A percentile compares a stretch with the other conserved stretches of the same genome.
Evolutionary conservation across 2,329 filamentous ascomycete genomes (phyloP).

Genomic region (Ophiocordyceps robertsii): DNA sequence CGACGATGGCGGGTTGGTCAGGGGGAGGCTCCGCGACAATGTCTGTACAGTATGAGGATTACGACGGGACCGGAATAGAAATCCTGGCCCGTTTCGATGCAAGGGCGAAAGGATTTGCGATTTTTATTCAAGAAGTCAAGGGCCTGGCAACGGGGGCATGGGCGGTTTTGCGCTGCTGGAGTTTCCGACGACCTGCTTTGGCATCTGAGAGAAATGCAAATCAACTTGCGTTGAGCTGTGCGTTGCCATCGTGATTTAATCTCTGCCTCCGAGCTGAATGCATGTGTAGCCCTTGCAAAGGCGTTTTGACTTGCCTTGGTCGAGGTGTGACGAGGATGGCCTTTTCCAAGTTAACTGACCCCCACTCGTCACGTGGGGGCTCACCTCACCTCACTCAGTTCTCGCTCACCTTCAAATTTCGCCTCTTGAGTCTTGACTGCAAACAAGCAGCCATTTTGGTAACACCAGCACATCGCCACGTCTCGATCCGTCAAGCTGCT

Average conservation of each 20-base stretch:
- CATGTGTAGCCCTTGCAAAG: too few species aligned
- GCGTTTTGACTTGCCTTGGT: too few species aligned
- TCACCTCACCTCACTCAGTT: too few species aligned
- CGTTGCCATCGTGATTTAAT: not conserved
- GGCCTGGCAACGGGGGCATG: too few species aligned
- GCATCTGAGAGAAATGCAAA: conserved; percentile 8
- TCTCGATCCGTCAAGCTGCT: not conserved
- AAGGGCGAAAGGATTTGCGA: conserved; percentile 7
- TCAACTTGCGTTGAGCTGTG: conserved; percentile 6
- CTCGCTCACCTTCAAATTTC: too few species aligned
- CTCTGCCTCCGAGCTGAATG: too few species aligned
- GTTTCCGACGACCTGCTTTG: conserved; percentile 6
- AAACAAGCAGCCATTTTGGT: too few species aligned
- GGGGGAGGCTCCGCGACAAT: not conserved
- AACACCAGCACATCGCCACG: too few species aligned
- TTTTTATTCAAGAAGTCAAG: not conserved
- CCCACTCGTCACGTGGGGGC: too few species aligned
- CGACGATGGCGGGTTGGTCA: not conserved
- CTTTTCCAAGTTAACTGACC: too few species aligned
- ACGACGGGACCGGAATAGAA: not conserved
- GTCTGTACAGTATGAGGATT: conserved; percentile 1
- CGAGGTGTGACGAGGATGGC: too few species aligned
- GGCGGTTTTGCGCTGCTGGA: conserved; percentile 2
- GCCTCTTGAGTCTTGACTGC: too few species aligned
- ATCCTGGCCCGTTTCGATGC: conserved; percentile 3